These are phyloP conservation scores for Sporopachydermia cereana DNA, from an alignment of 1,139 yeast genomes.

Conservation along the genomic window DNA sequence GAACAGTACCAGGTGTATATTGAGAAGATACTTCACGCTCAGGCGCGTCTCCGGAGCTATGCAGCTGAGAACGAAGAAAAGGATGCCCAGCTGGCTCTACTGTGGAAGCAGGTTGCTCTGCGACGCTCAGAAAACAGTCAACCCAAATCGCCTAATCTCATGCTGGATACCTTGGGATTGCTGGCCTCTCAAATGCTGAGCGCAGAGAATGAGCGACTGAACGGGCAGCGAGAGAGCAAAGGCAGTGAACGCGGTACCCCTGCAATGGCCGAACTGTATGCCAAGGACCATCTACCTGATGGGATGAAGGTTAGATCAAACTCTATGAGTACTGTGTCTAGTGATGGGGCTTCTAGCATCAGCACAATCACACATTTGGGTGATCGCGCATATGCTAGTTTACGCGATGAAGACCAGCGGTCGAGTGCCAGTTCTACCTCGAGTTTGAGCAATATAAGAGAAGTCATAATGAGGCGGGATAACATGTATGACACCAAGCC, in stretches of 20 bases:
- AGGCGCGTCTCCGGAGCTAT: constrained; percentile 24
- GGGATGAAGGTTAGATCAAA: not conserved
- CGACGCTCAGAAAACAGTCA: not conserved
- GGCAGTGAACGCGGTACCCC: not conserved
- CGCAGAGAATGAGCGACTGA: constrained; percentile 19
- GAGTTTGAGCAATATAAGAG: constrained; percentile 3
- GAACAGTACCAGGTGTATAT: constrained; percentile 20
- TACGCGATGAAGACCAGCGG: not conserved
- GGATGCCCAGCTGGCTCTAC: constrained; percentile 19
- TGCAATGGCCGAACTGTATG: not conserved
- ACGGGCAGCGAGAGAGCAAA: not conserved
- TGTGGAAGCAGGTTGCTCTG: constrained; percentile 8
- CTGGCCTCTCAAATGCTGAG: constrained; percentile 35
- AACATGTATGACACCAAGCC: not conserved
- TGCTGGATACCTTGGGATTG: constrained; percentile 35
- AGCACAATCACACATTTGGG: not conserved
- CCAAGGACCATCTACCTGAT: not conserved
- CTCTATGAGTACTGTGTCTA: constrained; percentile 4
- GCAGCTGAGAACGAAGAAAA: constrained; percentile 26
- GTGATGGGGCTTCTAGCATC: constrained; percentile 3
- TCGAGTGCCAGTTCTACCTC: not conserved
- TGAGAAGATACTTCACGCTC: constrained; percentile 19
- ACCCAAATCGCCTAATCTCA: constrained; percentile 10
- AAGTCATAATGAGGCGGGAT: not conserved
- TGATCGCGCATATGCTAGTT: constrained; percentile 3